phyloP scores from a whole-genome alignment of 2,329 filamentous ascomycete genomes.

The Hypoxylon sp. region DNA sequence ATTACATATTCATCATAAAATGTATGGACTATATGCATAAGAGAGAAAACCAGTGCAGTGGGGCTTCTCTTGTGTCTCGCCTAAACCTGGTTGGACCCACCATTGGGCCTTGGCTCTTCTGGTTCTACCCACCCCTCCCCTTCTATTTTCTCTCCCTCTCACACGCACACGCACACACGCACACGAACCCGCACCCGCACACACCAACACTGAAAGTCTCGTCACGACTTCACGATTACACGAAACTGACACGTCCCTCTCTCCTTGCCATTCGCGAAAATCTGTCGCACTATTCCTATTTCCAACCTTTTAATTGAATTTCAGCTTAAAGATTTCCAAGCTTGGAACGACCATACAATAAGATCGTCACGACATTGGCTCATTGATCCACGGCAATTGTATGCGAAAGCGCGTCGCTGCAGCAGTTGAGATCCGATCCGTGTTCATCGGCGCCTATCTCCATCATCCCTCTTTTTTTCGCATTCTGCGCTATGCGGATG shows the following conservation, averaged over 20 bases:
- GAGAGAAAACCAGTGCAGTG: no score
- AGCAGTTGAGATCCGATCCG: background rate
- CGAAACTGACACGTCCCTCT: conserved; percentile 49
- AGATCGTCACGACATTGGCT: conserved; percentile 27
- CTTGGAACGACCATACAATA: conserved; percentile 28
- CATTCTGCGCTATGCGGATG: no score
- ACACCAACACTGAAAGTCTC: no score
- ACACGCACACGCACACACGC: no score
- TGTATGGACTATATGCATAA: no score
- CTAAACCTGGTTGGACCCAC: background rate
- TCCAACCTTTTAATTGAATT: conserved; percentile 48
- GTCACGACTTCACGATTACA: conserved; percentile 43
- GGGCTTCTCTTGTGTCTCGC: no score
- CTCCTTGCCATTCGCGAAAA: conserved; percentile 23
- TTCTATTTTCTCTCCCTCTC: no score
- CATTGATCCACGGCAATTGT: conserved; percentile 17
- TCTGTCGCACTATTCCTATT: conserved; percentile 43
- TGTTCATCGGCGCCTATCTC: background rate
- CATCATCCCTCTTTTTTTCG: background rate
- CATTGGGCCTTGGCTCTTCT: conserved; percentile 4
- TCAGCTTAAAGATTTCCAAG: conserved; percentile 20
- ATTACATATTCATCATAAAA: no score
- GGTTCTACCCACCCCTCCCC: conserved; percentile 6
- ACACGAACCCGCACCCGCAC: no score
- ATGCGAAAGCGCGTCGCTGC: conserved; percentile 30